A percentile compares a stretch with the other conserved stretches of the same genome.
phyloP scores from a whole-genome alignment of 2,329 filamentous ascomycete species.

The Scleromitrula shiraiana region DNA sequence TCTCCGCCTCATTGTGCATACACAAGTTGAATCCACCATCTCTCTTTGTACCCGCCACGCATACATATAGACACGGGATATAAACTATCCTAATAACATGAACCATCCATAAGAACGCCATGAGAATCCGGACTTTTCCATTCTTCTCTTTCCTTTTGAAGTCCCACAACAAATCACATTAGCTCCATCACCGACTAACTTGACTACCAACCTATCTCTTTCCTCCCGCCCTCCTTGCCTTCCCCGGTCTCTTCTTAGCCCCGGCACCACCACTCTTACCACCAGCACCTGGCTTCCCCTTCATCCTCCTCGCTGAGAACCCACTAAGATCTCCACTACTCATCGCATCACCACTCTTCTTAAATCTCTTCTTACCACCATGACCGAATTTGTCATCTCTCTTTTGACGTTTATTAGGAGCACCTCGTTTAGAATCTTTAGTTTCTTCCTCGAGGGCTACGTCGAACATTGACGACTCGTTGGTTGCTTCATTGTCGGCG shows the following conservation, averaged over 20 bases:
- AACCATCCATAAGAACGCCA: too few species aligned
- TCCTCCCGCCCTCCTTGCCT: slow-evolving; percentile 31
- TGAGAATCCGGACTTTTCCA: too few species aligned
- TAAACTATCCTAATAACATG: too few species aligned
- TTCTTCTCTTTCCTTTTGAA: too few species aligned
- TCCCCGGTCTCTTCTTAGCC: slow-evolving; percentile 39
- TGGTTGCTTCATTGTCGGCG: slow-evolving; percentile 46
- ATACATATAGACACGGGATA: too few species aligned
- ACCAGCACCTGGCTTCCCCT: too few species aligned
- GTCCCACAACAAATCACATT: too few species aligned
- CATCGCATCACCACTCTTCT: slow-evolving; percentile 82
- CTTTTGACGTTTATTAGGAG: slow-evolving; percentile 75
- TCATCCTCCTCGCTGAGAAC: slow-evolving; percentile 84
- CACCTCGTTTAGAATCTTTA: slow-evolving; percentile 12
- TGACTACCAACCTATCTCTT: slow-evolving; percentile 20
- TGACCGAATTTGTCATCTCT: slow-evolving; percentile 94
- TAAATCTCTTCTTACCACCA: slow-evolving; percentile 87
- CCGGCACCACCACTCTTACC: slow-evolving; percentile 1
- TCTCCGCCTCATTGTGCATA: too few species aligned
- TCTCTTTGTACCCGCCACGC: too few species aligned
- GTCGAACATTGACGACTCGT: slow-evolving; percentile 86
- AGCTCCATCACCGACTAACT: too few species aligned
- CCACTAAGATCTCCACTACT: slow-evolving; percentile 73
- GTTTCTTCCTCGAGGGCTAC: slow-evolving; percentile 62
- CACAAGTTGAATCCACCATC: too few species aligned